Base-by-base conservation (phyloP, 352 stramenopile genomes). In the Phytophthora syringae region DNA sequence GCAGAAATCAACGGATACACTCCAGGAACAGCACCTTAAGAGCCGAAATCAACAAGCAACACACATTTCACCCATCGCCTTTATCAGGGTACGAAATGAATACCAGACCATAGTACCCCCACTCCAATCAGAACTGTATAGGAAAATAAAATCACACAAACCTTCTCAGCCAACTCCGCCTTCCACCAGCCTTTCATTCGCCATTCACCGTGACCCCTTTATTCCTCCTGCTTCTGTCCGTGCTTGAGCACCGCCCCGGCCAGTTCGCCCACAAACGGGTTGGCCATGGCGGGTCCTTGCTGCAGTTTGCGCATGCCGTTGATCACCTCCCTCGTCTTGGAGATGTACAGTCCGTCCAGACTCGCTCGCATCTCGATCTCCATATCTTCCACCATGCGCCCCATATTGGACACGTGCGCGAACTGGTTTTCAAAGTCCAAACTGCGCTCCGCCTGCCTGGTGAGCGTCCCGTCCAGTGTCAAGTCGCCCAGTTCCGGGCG, bases 301-400 rank as follows among this genome's bases (percentile, higher is more conserved):
- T 92, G 86, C 56, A 94, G 52, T 62, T 91, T 90, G 50, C 94
- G 87, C 77, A 98, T 97, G 47, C 79, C 90, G 61, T 97, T 97
- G 45, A 98, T 86, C 25, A 99, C 89, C 72, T 98, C 92, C 21
- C 89, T 81, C 16, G 96, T 99, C 74, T 98, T 98, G 64, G 97
- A 93, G 59, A 99, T 97, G 76, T 98, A 98, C 13, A 99, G 63
- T 16, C 78, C 81, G 65, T 98, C 93, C 22, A 98, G 85, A 63
- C 92, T 95, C 9, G 85, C 89, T 44, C 93, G 88, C 80, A 98
- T 97, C 34, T 98, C 93, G 61, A 92, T 97, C 78, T 99, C 95
- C 88, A 98, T 97, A 60, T 98, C 93, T 70, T 99, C 96, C 53
- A 99, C 95, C 82, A 98, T 94, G 52, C 90, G 87, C 22, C 96